Evolutionary conservation across 1,284 basidiomycete species (phyloP).

Genomic region (Ceratobasidium papillatum): DNA sequence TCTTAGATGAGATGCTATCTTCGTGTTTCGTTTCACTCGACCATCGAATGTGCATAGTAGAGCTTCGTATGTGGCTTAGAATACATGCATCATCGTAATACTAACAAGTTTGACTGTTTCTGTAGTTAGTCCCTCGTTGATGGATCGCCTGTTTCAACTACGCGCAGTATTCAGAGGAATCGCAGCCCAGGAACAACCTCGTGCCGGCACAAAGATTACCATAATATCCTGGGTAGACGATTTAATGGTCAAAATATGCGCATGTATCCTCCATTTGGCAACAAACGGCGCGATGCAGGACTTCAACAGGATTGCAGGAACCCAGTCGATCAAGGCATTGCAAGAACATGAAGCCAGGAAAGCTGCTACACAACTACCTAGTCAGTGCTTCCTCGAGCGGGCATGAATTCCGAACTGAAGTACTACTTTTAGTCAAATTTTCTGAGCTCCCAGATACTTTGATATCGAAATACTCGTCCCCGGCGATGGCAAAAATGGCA

Average conservation of each 20-base stretch:
- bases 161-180: slow-evolving; percentile 12
- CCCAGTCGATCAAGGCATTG: slow-evolving; percentile 13
- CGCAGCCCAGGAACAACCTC: not conserved
- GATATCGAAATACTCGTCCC: slow-evolving; percentile 16
- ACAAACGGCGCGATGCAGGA: slow-evolving; percentile 27
- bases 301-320: slow-evolving; percentile 4
- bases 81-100: not conserved
- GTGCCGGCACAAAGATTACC: not conserved
- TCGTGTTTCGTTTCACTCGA: not conserved
- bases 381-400: not conserved
- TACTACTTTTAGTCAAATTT: not conserved
- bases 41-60: not conserved
- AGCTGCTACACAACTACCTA: slow-evolving; percentile 22
- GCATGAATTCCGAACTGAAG: not conserved
- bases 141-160: slow-evolving; percentile 11
- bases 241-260: slow-evolving; percentile 32
- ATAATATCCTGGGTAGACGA: slow-evolving; percentile 29
- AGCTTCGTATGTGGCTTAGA: not conserved
- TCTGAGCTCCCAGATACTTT: not conserved
- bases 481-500: slow-evolving; percentile 15
- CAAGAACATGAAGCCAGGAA: slow-evolving; percentile 22
- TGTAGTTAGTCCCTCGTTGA: slow-evolving; percentile 11
- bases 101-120: not conserved
- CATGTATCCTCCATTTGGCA: slow-evolving; percentile 39
- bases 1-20: slow-evolving; percentile 6